Percentiles rank a stretch among this genome's conserved stretches.
These are phyloP conservation scores for Syzygium malaccense DNA, from an alignment of 441 rosid species.

Conservation along the genomic window DNA sequence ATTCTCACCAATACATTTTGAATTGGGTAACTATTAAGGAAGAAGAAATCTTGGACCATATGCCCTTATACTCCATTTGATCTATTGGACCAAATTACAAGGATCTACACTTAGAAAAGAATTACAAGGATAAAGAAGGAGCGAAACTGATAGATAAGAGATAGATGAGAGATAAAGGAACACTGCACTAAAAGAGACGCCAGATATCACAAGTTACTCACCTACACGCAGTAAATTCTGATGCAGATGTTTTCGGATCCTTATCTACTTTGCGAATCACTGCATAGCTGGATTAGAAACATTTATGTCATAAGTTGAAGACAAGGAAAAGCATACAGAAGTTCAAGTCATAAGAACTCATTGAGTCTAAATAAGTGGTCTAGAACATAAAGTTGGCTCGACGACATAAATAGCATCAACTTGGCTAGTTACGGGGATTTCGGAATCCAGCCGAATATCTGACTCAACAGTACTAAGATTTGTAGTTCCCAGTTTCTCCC, in stretches of 20 bases:
- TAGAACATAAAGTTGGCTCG: background rate
- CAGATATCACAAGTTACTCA: slow-evolving; percentile 11
- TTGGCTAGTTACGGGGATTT: background rate
- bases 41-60: background rate
- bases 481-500: background rate
- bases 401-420: background rate
- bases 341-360: background rate
- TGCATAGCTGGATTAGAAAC: slow-evolving; percentile 36
- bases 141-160: background rate
- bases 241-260: slow-evolving; percentile 36
- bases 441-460: background rate
- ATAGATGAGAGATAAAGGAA: background rate
- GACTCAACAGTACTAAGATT: background rate
- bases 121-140: background rate
- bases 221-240: slow-evolving; percentile 40
- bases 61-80: background rate
- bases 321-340: background rate
- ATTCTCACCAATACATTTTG: background rate
- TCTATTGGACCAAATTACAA: background rate
- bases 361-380: background rate
- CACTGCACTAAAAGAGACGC: background rate
- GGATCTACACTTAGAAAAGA: background rate
- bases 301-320: background rate
- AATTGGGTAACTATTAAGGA: background rate
- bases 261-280: slow-evolving; percentile 66